Conservation (phyloP, 176 grass and related monocot species). For the Aegilops longissima region DNA sequence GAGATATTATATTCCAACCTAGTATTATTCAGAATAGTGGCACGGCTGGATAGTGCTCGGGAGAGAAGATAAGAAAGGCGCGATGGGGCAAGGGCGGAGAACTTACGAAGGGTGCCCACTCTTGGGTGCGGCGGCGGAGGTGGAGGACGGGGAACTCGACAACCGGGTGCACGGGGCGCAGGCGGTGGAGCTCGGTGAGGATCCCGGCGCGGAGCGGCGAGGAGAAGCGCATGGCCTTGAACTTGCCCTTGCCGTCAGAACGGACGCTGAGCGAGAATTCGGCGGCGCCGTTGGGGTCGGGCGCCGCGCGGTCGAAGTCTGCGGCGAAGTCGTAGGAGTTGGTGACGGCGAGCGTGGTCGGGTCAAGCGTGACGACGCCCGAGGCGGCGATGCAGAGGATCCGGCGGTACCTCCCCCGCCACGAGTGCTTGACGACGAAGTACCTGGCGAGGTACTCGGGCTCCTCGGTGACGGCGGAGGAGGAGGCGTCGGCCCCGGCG, state of each 20-base stretch:
- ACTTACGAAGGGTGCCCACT: slow-evolving; percentile 89
- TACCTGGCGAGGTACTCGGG: slow-evolving; percentile 90
- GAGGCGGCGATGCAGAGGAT: slow-evolving; percentile 84
- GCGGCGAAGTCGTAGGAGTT: slow-evolving; percentile 72
- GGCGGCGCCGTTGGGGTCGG: slow-evolving; percentile 45
- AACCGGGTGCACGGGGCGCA: slow-evolving; percentile 48
- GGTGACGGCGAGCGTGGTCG: slow-evolving; percentile 68
- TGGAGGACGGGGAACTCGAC: slow-evolving; percentile 89
- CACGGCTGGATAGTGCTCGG: neutral
- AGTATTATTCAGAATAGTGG: neutral
- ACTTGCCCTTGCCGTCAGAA: slow-evolving; percentile 73
- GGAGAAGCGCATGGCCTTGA: slow-evolving; percentile 81
- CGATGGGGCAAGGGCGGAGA: neutral
- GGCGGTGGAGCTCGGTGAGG: slow-evolving; percentile 86
- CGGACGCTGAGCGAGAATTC: slow-evolving; percentile 83
- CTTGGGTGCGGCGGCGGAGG: slow-evolving; percentile 73
- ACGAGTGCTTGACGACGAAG: slow-evolving; percentile 91
- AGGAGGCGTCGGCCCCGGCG: slow-evolving; percentile 31
- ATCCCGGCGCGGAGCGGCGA: slow-evolving; percentile 79
- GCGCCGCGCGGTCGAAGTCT: slow-evolving; percentile 71
- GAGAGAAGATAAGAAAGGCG: neutral
- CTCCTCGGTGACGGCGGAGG: slow-evolving; percentile 58
- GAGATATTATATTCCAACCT: neutral
- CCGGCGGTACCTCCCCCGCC: slow-evolving; percentile 87
- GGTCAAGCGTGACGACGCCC: slow-evolving; percentile 84